Percentiles rank a stretch among this genome's conserved stretches.
phyloP scores from a whole-genome alignment of 441 rosid species.

The Pelargonium australe region DNA sequence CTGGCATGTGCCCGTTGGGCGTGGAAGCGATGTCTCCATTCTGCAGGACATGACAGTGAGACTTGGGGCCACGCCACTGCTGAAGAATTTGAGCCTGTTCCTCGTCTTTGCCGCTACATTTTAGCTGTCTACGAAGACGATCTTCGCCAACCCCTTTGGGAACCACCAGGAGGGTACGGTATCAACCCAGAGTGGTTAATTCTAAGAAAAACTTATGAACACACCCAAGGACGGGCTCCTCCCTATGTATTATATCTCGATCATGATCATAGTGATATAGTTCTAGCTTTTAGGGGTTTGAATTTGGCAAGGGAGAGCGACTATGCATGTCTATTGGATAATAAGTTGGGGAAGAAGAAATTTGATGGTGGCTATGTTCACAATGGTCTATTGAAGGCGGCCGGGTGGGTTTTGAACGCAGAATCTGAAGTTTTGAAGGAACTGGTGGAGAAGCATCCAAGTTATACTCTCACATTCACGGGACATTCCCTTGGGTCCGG shows the following conservation, averaged over 20 bases:
- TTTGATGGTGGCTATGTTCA: conserved; percentile 81
- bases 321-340: conserved; percentile 63
- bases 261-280: conserved; percentile 55
- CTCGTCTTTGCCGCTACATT: conserved; percentile 61
- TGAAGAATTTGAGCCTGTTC: conserved; percentile 74
- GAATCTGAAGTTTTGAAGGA: conserved; percentile 58
- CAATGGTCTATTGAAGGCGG: conserved; percentile 67
- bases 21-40: conserved; percentile 86
- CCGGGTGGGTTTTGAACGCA: conserved; percentile 59
- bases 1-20: conserved; percentile 74
- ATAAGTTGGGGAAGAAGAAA: conserved; percentile 60
- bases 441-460: conserved; percentile 60
- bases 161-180: conserved; percentile 50
- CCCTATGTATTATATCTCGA: conserved; percentile 79
- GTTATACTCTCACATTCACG: conserved; percentile 51
- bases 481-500: conserved; percentile 95
- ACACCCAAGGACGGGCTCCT: conserved; percentile 60
- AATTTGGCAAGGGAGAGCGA: conserved; percentile 70
- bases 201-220: conserved; percentile 59
- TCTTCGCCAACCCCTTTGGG: conserved; percentile 44
- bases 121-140: conserved; percentile 80
- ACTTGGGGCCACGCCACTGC: conserved; percentile 64
- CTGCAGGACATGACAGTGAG: conserved; percentile 73
- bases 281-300: conserved; percentile 71
- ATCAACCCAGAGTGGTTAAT: conserved; percentile 53